Base-by-base conservation (phyloP, 2,329 filamentous ascomycete genomes). In the Xylariomycetidae sp. region DNA sequence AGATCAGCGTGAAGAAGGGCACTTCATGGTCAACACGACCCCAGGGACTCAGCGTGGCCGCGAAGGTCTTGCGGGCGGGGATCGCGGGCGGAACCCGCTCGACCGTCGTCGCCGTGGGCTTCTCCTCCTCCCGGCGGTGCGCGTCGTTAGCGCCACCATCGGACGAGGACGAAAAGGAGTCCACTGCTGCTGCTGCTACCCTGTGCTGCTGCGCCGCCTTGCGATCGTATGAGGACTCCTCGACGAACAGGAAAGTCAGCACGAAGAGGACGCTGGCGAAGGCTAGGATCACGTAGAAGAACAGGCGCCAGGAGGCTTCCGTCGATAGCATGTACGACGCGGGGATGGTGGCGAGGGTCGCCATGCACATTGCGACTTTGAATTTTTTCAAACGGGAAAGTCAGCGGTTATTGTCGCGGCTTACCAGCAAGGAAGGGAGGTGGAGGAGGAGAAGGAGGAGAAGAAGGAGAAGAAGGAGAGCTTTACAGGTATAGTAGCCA, bases 271-370 rank as follows among this genome's bases (percentile, higher is more conserved):
- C 30, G 60, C 55, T 56, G 2, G 68, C 64, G 33, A 80, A 78
- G 3, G 72, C 75, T 30, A 74, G 64, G 40, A 71, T 67, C 34
- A 79, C 74, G 49, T 77, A 78, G 60, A 79, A 80, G 58, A 73
- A 80, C 0, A 79, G 64, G 12, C 70, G 62, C 74, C 74, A 80
- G 6, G 72, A 75, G 46, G 74, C 69, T 8, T 71, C 70, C 1
- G 64, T 73, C 1, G 67, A 64, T 6, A 80, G 66, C 74, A 80
- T 79, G 51, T 78, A 79, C 10, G 74, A 73, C 2, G 75, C 72
- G 30, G 73, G 77, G 1, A 80, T 57, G 1, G 75, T 72, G 1
- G 73, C 72, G 0, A 70, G 71, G 0, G 71, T 59, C 4, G 73
- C 74, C 9, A 76, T 62, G 44, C 73, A 77, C 26, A 79, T 64